phyloP scores from a whole-genome alignment of 225 moss, liverwort and hornwort genomes.

The Rhytidiadelphus loreus region DNA sequence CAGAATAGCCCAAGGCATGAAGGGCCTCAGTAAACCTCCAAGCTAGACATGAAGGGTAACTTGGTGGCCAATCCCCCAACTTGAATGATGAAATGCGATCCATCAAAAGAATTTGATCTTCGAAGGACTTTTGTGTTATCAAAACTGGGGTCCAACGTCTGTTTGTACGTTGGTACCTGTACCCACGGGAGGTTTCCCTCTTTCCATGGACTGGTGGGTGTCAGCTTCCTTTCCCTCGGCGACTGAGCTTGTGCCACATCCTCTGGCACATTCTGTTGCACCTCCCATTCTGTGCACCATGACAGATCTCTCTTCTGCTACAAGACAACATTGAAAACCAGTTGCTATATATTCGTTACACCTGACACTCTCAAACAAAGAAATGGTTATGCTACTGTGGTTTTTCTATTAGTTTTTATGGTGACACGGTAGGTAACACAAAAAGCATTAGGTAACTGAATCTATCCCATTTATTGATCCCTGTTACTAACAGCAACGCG shows the following conservation, averaged over 20 bases:
- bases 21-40: conserved; percentile 39
- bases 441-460: background rate
- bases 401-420: background rate
- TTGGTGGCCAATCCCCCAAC: conserved; percentile 17
- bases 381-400: background rate
- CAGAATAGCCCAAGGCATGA: background rate
- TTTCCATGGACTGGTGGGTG: background rate
- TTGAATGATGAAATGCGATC: conserved; percentile 24
- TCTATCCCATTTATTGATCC: background rate
- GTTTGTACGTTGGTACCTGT: conserved; percentile 39
- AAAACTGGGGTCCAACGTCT: conserved; percentile 30
- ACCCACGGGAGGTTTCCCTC: conserved; percentile 20
- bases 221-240: conserved; percentile 23
- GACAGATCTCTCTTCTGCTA: conserved; percentile 26
- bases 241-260: background rate
- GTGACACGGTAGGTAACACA: background rate
- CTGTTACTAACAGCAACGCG: background rate
- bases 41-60: conserved; percentile 42
- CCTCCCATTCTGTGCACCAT: conserved; percentile 52
- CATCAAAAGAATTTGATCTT: conserved; percentile 24
- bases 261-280: background rate
- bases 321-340: background rate
- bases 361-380: background rate
- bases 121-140: conserved; percentile 1
- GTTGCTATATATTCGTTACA: background rate